These are phyloP conservation scores for Dioscorea alata DNA, from an alignment of 106 monocot genomes.

Conservation along the genomic window DNA sequence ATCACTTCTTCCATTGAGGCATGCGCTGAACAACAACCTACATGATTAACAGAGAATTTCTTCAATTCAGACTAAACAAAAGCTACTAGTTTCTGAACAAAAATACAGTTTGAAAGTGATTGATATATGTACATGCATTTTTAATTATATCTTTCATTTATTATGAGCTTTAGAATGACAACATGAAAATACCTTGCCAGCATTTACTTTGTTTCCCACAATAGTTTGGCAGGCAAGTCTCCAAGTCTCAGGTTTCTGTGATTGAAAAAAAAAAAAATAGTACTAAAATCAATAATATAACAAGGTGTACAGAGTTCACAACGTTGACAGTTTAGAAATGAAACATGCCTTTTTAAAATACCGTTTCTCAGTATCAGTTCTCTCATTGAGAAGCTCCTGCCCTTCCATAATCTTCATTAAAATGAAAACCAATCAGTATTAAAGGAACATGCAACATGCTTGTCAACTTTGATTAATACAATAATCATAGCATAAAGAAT, in stretches of 20 bases:
- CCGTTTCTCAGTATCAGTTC: conserved; percentile 63
- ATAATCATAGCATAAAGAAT: too few relatives aligned
- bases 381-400: conserved; percentile 74
- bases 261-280: background rate
- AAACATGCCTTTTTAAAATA: conserved; percentile 74
- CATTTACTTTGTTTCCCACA: conserved; percentile 83
- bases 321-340: background rate
- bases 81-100: background rate
- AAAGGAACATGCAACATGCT: too few relatives aligned
- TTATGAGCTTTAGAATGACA: background rate
- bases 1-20: conserved; percentile 81
- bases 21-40: conserved; percentile 64
- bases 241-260: conserved; percentile 89
- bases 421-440: background rate
- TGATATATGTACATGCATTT: background rate
- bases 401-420: conserved; percentile 75
- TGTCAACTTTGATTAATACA: too few relatives aligned
- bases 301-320: background rate
- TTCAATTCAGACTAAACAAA: too few relatives aligned
- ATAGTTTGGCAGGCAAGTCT: conserved; percentile 96
- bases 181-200: conserved; percentile 58
- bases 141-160: background rate
- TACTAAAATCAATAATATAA: background rate
- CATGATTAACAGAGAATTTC: background rate
- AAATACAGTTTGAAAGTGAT: background rate